Conservation (phyloP, 78 protist species). For the Mantamonas sphyraenae region DNA sequence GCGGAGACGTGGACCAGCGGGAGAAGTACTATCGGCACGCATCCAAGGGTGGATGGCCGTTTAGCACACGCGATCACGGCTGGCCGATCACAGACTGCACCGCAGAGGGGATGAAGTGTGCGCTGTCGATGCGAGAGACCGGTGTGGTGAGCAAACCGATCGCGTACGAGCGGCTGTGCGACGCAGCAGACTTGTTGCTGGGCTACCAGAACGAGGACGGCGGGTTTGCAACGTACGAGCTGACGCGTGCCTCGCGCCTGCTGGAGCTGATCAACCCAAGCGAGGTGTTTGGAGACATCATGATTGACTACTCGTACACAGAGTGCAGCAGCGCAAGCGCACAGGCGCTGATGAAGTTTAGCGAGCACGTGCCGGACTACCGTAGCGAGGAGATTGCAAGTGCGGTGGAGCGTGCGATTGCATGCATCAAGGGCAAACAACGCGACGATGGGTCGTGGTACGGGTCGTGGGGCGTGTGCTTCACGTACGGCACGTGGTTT, state of each 20-base stretch:
- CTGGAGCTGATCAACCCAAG: conserved; percentile 81
- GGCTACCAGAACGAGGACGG: conserved; percentile 69
- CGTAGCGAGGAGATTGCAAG: conserved; percentile 44
- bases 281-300: conserved; percentile 79
- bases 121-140: conserved; percentile 25
- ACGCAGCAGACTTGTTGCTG: conserved; percentile 75
- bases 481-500: conserved; percentile 89
- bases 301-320: conserved; percentile 83
- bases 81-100: conserved; percentile 93
- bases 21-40: conserved; percentile 52
- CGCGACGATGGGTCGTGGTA: conserved; percentile 36
- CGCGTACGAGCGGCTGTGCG: conserved; percentile 44
- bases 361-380: conserved; percentile 51
- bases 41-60: conserved; percentile 88
- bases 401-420: conserved; percentile 17
- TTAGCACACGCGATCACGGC: conserved; percentile 80
- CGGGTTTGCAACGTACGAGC: conserved; percentile 84
- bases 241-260: conserved; percentile 45
- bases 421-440: conserved; percentile 50
- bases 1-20: conserved; percentile 14
- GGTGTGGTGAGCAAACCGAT: neutral
- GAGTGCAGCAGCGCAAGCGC: conserved; percentile 76
- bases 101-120: conserved; percentile 75
- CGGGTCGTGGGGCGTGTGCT: conserved; percentile 72
- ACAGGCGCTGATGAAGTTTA: conserved; percentile 56